A percentile compares a stretch with the other conserved stretches of the same genome.
Evolutionary conservation across 257 asterid species (phyloP).

Genomic region (Paraleonurus japonicus): DNA sequence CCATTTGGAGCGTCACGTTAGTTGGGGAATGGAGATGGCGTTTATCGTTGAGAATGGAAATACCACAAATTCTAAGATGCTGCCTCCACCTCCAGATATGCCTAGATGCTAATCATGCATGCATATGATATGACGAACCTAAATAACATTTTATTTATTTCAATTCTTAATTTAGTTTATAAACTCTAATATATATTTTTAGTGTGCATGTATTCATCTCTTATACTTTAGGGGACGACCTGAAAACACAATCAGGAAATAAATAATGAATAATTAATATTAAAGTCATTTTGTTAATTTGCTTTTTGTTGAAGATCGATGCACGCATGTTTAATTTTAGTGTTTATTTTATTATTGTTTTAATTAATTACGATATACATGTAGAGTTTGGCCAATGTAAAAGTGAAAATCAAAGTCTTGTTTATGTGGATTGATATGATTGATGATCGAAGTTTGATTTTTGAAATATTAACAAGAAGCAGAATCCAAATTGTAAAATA

Average conservation of each 20-base stretch:
- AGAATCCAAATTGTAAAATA: not conserved
- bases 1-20: slow-evolving; percentile 48
- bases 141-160: not conserved
- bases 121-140: too few relatives aligned
- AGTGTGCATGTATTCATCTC: not conserved
- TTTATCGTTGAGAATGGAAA: slow-evolving; percentile 48
- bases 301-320: not conserved
- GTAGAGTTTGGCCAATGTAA: not conserved
- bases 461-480: not conserved
- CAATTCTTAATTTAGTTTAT: not conserved
- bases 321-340: not conserved
- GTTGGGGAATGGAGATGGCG: slow-evolving; percentile 63
- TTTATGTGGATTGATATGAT: too few relatives aligned
- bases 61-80: slow-evolving; percentile 22
- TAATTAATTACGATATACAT: not conserved
- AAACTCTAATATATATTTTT: not conserved
- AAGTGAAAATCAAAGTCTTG: not conserved
- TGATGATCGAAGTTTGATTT: not conserved
- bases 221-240: not conserved
- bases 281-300: not conserved
- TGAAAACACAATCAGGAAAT: not conserved
- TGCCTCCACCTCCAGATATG: slow-evolving; percentile 51
- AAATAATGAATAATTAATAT: not conserved
- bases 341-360: not conserved
- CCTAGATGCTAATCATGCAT: slow-evolving; percentile 26